Evolutionary conservation across 1,284 basidiomycete species (phyloP), one percentile per base, ranked within the genome.

Genomic region (Fomitopsis pinicola): DNA sequence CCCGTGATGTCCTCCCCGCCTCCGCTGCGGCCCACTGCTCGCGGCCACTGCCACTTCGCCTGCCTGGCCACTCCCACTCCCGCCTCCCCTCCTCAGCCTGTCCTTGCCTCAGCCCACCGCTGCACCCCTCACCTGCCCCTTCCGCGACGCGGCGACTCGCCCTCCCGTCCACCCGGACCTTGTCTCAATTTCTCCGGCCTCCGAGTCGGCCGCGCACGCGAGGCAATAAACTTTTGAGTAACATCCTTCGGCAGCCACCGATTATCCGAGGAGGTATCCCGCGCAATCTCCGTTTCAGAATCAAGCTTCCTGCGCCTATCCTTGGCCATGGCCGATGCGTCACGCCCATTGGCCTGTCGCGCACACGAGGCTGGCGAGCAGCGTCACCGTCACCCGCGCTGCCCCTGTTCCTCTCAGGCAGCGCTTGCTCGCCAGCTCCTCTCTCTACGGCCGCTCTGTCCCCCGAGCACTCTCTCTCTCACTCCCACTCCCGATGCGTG

Each of bases 221-320:
- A 62, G 64, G 64, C 62, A 67, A 66, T 68, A 68, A 67, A 67
- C 69, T 70, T 70, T 70, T 68, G 63, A 65, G 66, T 70, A 59
- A 45, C 50, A 45, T 44, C 26, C 35, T 42, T 55, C 61, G 61
- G 61, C 54, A 52, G 58, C 58, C 36, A 56, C 61, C 61, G 61
- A 56, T 59, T 42, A 58, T 62, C 53, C 44, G 36, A 48, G 55
- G 36, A 42, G 36, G 56, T 48, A 53, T 59, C 61, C 65, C 65
- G 65, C 60, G 62, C 66, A 67, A 69, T 67, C 66, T 69, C 68
- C 68, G 68, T 58, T 46, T 50, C 35, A 63, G 65, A 66, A 63
- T 54, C 52, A 54, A 22, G 48, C 48, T 50, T 50, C 45, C 45
- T 28, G 9, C 46, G 35, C 35, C 35, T 22, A n/a, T 45, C 42